Evolutionary conservation across 1,139 yeast genomes (phyloP).

Genomic region (Saccharomyces hybrid): DNA sequence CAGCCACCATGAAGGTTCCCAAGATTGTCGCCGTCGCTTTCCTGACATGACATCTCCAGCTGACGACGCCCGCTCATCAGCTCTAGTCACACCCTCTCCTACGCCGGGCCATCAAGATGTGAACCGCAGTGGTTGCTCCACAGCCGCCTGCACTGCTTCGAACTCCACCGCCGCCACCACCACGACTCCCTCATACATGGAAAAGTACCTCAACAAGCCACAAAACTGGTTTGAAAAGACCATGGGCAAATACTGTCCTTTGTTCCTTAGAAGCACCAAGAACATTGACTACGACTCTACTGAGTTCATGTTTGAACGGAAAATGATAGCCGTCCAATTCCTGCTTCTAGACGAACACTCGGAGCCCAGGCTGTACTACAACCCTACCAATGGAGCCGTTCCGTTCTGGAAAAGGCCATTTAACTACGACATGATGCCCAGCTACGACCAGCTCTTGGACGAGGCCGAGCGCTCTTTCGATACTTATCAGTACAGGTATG

Average conservation of each 20-base stretch:
- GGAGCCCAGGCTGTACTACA: not conserved
- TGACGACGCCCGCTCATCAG: too few species aligned
- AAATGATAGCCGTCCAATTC: not conserved
- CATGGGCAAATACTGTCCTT: not conserved
- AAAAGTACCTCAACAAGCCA: not conserved
- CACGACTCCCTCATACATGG: not conserved
- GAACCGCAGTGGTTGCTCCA: not conserved
- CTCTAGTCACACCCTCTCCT: not conserved
- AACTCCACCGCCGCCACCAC: not conserved
- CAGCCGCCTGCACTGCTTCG: not conserved
- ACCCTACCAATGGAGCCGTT: not conserved
- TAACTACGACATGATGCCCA: not conserved
- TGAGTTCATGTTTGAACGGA: not conserved
- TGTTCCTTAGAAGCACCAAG: not conserved
- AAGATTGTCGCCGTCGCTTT: not conserved
- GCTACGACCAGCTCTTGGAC: not conserved
- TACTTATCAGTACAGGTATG: not conserved
- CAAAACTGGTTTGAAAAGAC: not conserved
- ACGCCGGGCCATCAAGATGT: not conserved
- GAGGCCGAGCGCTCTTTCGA: not conserved
- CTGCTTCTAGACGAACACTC: not conserved
- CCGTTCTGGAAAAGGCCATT: not conserved
- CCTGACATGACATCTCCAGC: too few species aligned
- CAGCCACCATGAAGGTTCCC: not conserved
- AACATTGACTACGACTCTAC: not conserved